Evolutionary conservation across 2,329 filamentous ascomycete genomes (phyloP), one percentile per base, ranked within the genome.

Genomic region (Paradendryphiella salina): DNA sequence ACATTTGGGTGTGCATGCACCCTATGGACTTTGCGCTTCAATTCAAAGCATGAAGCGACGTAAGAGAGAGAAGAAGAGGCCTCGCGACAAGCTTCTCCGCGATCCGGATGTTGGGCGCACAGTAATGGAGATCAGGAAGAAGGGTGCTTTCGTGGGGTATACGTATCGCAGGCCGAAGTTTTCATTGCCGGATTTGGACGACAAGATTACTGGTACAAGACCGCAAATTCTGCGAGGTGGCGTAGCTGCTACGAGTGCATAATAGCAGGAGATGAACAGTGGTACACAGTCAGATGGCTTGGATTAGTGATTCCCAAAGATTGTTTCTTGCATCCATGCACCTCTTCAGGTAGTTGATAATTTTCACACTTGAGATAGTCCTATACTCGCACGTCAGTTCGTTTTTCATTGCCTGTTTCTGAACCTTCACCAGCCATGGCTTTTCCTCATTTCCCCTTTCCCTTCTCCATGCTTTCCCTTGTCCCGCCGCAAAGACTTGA

Each of bases 61-160:
- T 4, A 78, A 76, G 41, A 87, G 85, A 65, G 87, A 92, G 67
- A 86, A 82, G 68, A 94, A 89, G 71, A 77, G 92, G 54, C 85
- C 93, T 0, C 81, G 92, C n/a, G 94, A 99, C 72, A 87, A 88
- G 64, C 75, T 97, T 50, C 76, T 97, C 21, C 81, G 93, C 35
- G 93, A 97, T 71, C 80, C 80, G 20, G 74, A 77, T 7, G 81
- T 87, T 5, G 86, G 84, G 33, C 80, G 79, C 33, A 77, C 80
- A 13, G 90, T 88, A n/a, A 77, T 97, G 72, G 85, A 89, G 60
- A 81, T 94, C 57, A 83, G 94, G 52, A 96, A 93, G 74, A 82
- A 82, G 69, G 88, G 83, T 20, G 91, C 90, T 0, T 97, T 97
- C 72, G 74, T 95, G 54, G 93, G 93, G 0, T 99, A 99, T 70